Percentiles rank a stretch among this genome's conserved stretches.
phyloP scores from a whole-genome alignment of 495 filamentous ascomycete species.

The Durotheca rogersii region DNA sequence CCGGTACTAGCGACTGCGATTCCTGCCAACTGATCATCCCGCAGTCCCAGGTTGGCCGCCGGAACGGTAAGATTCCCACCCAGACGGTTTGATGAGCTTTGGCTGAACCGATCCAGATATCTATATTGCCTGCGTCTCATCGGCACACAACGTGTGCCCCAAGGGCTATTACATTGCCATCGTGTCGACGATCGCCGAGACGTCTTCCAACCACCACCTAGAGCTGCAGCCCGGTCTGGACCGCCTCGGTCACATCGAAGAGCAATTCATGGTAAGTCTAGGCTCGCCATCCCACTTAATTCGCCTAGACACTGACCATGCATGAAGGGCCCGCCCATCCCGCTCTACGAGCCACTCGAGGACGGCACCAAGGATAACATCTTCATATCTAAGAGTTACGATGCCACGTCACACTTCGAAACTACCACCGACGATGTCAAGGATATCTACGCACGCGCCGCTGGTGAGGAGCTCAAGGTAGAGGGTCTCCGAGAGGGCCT shows the following conservation, averaged over 20 bases:
- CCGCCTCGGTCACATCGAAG: conserved; percentile 88
- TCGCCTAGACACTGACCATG: conserved; percentile 6
- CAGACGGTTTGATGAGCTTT: background rate
- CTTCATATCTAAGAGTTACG: conserved; percentile 98
- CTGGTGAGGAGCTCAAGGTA: conserved; percentile 81
- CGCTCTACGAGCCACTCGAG: conserved; percentile 88
- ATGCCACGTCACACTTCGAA: conserved; percentile 97
- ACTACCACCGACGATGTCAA: conserved; percentile 85
- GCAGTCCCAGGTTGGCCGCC: conserved; percentile 91
- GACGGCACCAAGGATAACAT: conserved; percentile 86
- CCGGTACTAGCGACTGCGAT: conserved; percentile 80
- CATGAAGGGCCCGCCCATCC: conserved; percentile 70
- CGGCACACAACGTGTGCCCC: conserved; percentile 96
- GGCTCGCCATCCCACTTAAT: background rate
- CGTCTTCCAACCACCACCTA: conserved; percentile 85
- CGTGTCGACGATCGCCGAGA: conserved; percentile 95
- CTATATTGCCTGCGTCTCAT: conserved; percentile 95
- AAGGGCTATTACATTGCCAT: conserved; percentile 99
- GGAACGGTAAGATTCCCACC: conserved; percentile 78
- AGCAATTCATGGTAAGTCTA: conserved; percentile 82
- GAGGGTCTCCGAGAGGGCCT: conserved; percentile 59
- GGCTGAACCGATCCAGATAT: conserved; percentile 63
- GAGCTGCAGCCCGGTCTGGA: conserved; percentile 94
- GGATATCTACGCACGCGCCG: conserved; percentile 86
- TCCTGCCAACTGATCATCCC: conserved; percentile 96